Evolutionary conservation across 192 early-diverging fungal species (phyloP), one percentile per base, ranked within the genome.

Genomic region (Podila epicladia): DNA sequence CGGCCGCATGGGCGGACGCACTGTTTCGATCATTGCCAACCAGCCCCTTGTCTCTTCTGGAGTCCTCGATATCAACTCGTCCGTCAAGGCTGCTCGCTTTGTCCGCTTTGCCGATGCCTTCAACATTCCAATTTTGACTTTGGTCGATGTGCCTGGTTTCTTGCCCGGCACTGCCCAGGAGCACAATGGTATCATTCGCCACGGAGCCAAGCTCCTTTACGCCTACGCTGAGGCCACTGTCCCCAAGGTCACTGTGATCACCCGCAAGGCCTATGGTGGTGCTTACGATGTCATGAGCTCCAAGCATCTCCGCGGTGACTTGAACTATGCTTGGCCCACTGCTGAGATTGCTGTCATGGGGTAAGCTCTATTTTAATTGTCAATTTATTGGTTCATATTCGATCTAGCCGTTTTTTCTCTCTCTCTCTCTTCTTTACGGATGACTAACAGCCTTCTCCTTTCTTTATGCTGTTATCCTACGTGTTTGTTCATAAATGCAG

Each of bases 321-420:
- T 84, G 28, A 97, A 96, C 85, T 93, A 95, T 73, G 92, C 95
- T 7, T 98, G 95, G 95, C 97, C 97, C 17, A 93, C 94, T n/a
- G 96, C 94, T 37, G 97, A 99, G 82, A 97, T 99, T 82, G 97
- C 97, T 50, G 97, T 99, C 59, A 99, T 99, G 97, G 97, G 97
- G 58, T 80, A 80, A 73, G 71, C 22, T 15, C 35, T 45, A 59
- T 22, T 35, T 3, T 59, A 37, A 3, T 4, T 33, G 28, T 29
- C n/a, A 13, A 22, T 37, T 8, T 55, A 24, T 12, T 19, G 35
- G 8, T 0, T 67, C 24, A 29, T 33, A 32, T 45, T n/a, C 11
- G n/a, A 12, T 69, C 28, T 71, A n/a, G 37, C 37, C 38, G 31
- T 70, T 1, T 4, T 24, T 26, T 33, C 0, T 63, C 0, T 64